Base-by-base conservation (phyloP, 2,329 filamentous ascomycete species). In the Ascochyta fabae region DNA sequence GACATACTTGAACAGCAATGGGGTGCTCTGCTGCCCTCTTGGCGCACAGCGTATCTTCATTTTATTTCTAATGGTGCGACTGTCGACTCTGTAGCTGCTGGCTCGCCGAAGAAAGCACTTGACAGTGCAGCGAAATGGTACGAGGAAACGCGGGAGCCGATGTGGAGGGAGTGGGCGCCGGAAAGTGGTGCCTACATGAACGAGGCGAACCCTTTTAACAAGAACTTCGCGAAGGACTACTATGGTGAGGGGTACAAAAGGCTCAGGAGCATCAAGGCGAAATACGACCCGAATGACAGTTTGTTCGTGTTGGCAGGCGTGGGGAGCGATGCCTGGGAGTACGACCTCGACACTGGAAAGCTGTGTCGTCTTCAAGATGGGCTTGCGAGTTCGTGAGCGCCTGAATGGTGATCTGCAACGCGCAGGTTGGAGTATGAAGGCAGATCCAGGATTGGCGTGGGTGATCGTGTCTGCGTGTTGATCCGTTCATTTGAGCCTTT, bases 21-120 rank as follows among this genome's bases (percentile, higher is more conserved):
- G 53, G 72, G 71, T 26, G 65, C 72, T 7, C 59, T 75, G 19
- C 58, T 67, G 27, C 69, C 70, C 0, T 70, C 69, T 0, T 78
- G 76, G 76, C 66, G 70, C 19, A 58, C 55, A 2, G 66, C 73
- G 4, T 77, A 77, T 22, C 48, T 71, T 2, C 73, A 75, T 34
- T 53, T 69, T 13, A 68, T 73, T 44, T 53, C 66, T 2, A 69
- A 60, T 4, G 68, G 71, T 0, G 69, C 61, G 12, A 13, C 56
- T 40, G 4, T 51, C 3, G 19, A 45, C 42, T 19, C 47, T 26
- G n/a, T 26, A 4, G 26, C 47, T 36, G 49, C 50, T 13, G 48
- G 36, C 2, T 48, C 31, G 6, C 66, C 65, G 1, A 51, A 54
- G n/a, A 33, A 40, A n/a, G 55, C 49, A 9, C 46, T 68, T 4